Conservation (phyloP, 1,139 yeast genomes). For the Eremothecium sinecaudum region DNA sequence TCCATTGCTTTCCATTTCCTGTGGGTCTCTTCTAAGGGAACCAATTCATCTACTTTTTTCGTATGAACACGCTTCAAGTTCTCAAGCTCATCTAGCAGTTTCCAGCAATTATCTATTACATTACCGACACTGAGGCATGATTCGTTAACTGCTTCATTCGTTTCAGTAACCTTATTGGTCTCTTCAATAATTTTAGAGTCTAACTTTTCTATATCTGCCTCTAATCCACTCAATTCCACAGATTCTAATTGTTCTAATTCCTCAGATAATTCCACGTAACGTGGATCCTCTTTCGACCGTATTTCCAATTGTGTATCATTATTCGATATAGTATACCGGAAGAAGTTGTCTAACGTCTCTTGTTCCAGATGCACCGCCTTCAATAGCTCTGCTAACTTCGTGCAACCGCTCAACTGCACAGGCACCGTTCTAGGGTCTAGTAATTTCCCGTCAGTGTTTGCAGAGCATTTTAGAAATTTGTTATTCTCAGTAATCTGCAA, state of each 20-base stretch:
- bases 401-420: conserved; percentile 17
- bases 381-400: conserved; percentile 18
- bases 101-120: conserved; percentile 23
- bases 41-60: conserved; percentile 4
- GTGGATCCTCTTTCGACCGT: conserved; percentile 19
- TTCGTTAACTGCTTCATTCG: conserved; percentile 22
- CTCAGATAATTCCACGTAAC: conserved; percentile 14
- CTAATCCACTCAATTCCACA: conserved; percentile 11
- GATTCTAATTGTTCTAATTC: conserved; percentile 18
- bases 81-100: conserved; percentile 21
- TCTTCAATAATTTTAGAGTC: conserved; percentile 14
- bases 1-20: conserved; percentile 8
- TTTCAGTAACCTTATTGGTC: conserved; percentile 15
- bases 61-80: conserved; percentile 11
- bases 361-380: conserved; percentile 26
- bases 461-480: conserved; percentile 11
- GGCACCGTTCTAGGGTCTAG: conserved; percentile 16
- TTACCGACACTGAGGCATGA: conserved; percentile 18
- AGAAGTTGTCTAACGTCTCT: conserved; percentile 27
- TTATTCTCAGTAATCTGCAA: conserved; percentile 19
- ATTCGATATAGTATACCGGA: conserved; percentile 25
- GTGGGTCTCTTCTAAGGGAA: conserved; percentile 8
- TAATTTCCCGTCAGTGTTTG: conserved; percentile 8
- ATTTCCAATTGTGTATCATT: conserved; percentile 15
- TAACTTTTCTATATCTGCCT: conserved; percentile 14